Conservation (phyloP, 192 early-diverging fungal genomes). For the Spizellomyces sp. region DNA sequence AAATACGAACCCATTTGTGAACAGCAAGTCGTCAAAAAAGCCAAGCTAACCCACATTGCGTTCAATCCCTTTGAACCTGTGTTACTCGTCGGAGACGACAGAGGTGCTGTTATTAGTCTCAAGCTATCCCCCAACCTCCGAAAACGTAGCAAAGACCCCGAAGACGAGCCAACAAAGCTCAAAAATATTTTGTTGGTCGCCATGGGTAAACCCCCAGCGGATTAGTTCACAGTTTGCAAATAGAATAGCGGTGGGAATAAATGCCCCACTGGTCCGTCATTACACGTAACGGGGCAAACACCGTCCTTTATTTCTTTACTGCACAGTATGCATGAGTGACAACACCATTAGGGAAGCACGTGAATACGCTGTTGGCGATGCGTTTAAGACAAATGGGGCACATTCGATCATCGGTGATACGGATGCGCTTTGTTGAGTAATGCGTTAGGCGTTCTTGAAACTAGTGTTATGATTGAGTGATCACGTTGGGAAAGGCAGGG, state of each 20-base stretch:
- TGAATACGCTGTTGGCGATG: conserved; percentile 68
- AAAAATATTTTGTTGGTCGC: conserved; percentile 30
- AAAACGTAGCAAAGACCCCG: conserved; percentile 28
- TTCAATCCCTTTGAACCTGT: conserved; percentile 67
- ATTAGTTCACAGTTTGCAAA: conserved; percentile 2
- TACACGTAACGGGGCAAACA: too few relatives aligned
- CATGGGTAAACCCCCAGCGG: conserved; percentile 24
- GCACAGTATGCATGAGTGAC: conserved; percentile 76
- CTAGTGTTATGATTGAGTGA: conserved; percentile 28
- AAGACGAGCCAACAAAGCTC: conserved; percentile 31
- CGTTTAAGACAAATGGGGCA: conserved; percentile 63
- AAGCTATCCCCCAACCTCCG: conserved; percentile 60
- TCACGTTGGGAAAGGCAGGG: too few relatives aligned
- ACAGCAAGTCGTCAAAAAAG: conserved; percentile 60
- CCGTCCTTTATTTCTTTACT: background rate
- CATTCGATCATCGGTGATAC: conserved; percentile 75
- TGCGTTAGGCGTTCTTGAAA: conserved; percentile 66
- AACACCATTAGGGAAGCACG: conserved; percentile 68
- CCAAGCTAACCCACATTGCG: conserved; percentile 61
- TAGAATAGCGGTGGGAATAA: background rate
- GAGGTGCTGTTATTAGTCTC: conserved; percentile 51
- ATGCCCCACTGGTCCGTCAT: background rate
- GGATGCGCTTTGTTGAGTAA: conserved; percentile 60
- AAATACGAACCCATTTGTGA: conserved; percentile 67
- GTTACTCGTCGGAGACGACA: conserved; percentile 62